A percentile compares a stretch with the other conserved stretches of the same genome.
These are phyloP conservation scores for Pulveroboletus frians DNA, from an alignment of 768 basidiomycete genomes.

Conservation along the genomic window DNA sequence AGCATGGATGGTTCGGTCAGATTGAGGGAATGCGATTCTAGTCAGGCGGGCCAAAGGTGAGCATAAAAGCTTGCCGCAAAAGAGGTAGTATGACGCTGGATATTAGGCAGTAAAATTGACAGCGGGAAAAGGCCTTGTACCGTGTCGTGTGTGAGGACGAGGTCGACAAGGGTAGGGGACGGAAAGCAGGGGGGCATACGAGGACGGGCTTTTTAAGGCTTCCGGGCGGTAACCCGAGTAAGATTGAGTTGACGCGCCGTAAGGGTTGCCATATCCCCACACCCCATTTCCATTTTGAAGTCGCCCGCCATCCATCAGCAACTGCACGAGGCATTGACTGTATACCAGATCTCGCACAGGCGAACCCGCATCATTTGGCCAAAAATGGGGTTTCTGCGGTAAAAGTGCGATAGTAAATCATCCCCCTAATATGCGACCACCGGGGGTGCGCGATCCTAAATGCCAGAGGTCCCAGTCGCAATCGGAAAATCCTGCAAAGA, in stretches of 20 bases:
- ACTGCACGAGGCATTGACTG: conserved; percentile 21
- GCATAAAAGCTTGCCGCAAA: background rate
- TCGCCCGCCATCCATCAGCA: conserved; percentile 17
- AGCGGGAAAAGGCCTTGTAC: background rate
- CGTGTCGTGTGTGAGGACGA: background rate
- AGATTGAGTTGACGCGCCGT: conserved; percentile 12
- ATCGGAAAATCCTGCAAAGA: background rate
- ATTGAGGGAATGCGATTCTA: background rate
- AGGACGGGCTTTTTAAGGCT: conserved; percentile 7
- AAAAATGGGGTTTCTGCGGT: conserved; percentile 7
- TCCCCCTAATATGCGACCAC: background rate
- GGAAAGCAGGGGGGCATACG: background rate
- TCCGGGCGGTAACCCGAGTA: background rate
- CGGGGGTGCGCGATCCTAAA: background rate
- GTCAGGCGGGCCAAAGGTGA: background rate
- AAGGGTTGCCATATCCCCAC: conserved; percentile 11
- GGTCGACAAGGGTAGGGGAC: background rate
- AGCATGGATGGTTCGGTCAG: conserved; percentile 5
- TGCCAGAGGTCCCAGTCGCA: background rate
- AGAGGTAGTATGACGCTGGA: background rate
- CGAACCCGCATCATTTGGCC: background rate
- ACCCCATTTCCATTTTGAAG: conserved; percentile 17
- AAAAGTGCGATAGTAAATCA: background rate
- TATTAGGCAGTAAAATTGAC: background rate
- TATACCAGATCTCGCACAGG: conserved; percentile 4